These are phyloP conservation scores for Amylostereum areolatum DNA, from an alignment of 1,284 basidiomycete species.

Conservation along the genomic window DNA sequence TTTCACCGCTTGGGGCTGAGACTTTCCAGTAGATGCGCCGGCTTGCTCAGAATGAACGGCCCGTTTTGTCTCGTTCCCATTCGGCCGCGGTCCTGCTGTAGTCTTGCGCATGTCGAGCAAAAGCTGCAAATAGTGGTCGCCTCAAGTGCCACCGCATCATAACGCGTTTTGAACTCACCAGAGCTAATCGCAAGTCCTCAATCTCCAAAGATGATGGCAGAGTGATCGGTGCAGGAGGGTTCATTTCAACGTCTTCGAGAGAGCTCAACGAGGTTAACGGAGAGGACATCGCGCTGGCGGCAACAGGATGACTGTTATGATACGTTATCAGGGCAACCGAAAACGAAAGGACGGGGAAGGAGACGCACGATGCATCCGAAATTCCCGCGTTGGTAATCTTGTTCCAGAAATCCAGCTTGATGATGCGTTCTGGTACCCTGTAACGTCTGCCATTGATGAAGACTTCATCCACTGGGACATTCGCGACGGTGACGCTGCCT, in stretches of 20 bases:
- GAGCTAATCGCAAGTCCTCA: slow-evolving; percentile 36
- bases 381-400: slow-evolving; percentile 54
- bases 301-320: slow-evolving; percentile 30
- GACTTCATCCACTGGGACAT: slow-evolving; percentile 65
- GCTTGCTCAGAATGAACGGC: background rate
- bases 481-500: slow-evolving; percentile 35
- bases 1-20: background rate
- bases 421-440: slow-evolving; percentile 89
- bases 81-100: background rate
- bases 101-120: slow-evolving; percentile 1
- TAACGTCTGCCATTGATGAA: slow-evolving; percentile 83
- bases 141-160: background rate
- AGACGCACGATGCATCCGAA: slow-evolving; percentile 33
- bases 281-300: slow-evolving; percentile 52
- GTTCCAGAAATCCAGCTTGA: slow-evolving; percentile 94
- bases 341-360: background rate
- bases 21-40: background rate
- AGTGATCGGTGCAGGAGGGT: slow-evolving; percentile 2
- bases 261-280: slow-evolving; percentile 73
- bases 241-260: slow-evolving; percentile 50
- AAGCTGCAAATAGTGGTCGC: background rate
- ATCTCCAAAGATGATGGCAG: slow-evolving; percentile 18
- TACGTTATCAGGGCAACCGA: background rate
- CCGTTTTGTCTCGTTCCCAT: background rate
- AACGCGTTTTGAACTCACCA: slow-evolving; percentile 18